phyloP scores from a whole-genome alignment of 1,139 yeast species.

The Blastobotrys serpentis region DNA sequence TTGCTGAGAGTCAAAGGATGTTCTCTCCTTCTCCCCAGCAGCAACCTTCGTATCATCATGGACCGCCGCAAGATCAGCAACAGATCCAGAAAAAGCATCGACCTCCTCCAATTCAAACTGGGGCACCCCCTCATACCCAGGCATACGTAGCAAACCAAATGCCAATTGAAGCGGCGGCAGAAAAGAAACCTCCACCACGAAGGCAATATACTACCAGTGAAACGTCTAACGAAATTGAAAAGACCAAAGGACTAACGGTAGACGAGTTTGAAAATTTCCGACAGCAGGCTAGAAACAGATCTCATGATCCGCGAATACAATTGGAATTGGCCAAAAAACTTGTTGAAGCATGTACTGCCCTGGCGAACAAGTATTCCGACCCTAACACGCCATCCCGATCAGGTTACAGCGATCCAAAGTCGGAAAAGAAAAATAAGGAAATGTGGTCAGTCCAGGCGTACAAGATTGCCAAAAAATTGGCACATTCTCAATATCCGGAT shows the following conservation, averaged over 20 bases:
- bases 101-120: conserved; percentile 5
- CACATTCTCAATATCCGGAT: conserved; percentile 44
- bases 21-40: conserved; percentile 10
- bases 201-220: conserved; percentile 25
- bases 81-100: conserved; percentile 14
- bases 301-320: conserved; percentile 36
- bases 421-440: conserved; percentile 51
- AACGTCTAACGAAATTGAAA: conserved; percentile 13
- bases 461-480: conserved; percentile 55
- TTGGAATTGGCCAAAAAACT: conserved; percentile 41
- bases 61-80: conserved; percentile 7
- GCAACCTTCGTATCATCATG: conserved; percentile 9
- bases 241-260: conserved; percentile 28
- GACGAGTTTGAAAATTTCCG: conserved; percentile 35
- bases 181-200: conserved; percentile 31
- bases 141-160: conserved; percentile 1
- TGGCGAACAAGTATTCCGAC: conserved; percentile 36
- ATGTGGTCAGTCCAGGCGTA: conserved; percentile 57
- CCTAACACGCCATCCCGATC: conserved; percentile 33
- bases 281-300: conserved; percentile 31
- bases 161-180: conserved; percentile 10
- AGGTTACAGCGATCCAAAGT: conserved; percentile 41
- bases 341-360: conserved; percentile 36
- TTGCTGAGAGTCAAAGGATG: conserved; percentile 7
- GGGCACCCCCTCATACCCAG: conserved; percentile 6